Evolutionary conservation across 1,139 yeast species (phyloP).

Genomic region (Kodamaea alishanica): DNA sequence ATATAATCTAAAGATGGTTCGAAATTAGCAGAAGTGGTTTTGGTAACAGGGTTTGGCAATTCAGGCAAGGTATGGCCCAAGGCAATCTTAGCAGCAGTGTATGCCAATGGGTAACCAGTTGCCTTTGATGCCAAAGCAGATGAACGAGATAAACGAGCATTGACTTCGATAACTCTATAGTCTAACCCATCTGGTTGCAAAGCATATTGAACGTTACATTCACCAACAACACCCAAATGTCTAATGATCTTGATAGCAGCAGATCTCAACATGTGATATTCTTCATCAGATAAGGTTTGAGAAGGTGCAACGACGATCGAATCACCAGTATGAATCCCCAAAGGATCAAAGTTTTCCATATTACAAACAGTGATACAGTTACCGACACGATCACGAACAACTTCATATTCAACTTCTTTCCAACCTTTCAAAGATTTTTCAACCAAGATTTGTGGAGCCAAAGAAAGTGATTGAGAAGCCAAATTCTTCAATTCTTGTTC

Average conservation of each 20-base stretch:
- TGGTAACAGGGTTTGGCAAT: constrained; percentile 93
- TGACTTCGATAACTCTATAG: constrained; percentile 94
- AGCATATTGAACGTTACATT: constrained; percentile 97
- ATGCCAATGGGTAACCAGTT: constrained; percentile 97
- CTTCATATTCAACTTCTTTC: constrained; percentile 99
- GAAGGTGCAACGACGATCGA: constrained; percentile 99
- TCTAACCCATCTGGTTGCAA: constrained; percentile 93
- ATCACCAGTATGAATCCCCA: constrained; percentile 98
- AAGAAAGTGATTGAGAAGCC: constrained; percentile 82
- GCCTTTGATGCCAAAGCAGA: constrained; percentile 98
- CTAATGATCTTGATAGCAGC: constrained; percentile 97
- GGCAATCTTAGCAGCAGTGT: constrained; percentile 97
- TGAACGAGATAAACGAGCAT: constrained; percentile 95
- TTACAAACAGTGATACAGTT: constrained; percentile 98
- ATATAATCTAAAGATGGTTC: constrained; percentile 96
- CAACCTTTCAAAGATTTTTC: constrained; percentile 97
- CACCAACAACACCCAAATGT: constrained; percentile 98
- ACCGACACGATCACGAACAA: constrained; percentile 92
- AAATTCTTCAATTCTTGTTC: constrained; percentile 78
- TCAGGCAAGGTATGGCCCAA: constrained; percentile 93
- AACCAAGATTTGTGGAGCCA: constrained; percentile 92
- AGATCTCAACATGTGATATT: constrained; percentile 94
- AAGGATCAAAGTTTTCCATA: constrained; percentile 98
- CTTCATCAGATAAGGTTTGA: constrained; percentile 94
- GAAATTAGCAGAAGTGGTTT: constrained; percentile 92